These are phyloP conservation scores for Bimuria novae-zelandiae DNA, from an alignment of 2,329 filamentous ascomycete species.

Conservation along the genomic window DNA sequence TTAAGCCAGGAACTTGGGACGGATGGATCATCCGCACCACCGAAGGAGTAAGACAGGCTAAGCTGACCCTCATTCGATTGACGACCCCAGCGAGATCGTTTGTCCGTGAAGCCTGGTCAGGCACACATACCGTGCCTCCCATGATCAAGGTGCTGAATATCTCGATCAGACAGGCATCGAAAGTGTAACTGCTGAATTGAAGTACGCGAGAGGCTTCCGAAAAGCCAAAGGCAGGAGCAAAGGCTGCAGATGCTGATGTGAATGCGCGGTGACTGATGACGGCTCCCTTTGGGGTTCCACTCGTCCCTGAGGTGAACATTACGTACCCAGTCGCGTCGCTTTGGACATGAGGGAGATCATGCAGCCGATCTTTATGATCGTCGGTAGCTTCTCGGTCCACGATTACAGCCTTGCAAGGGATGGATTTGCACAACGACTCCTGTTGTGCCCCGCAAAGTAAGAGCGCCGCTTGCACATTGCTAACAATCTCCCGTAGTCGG, in stretches of 20 bases:
- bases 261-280: constrained; percentile 66
- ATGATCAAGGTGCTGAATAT: constrained; percentile 52
- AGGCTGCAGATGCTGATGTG: constrained; percentile 50
- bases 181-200: constrained; percentile 52
- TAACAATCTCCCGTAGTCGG: constrained; percentile 43
- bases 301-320: constrained; percentile 64
- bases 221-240: constrained; percentile 47
- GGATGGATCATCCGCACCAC: constrained; percentile 38
- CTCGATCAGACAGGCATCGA: constrained; percentile 54
- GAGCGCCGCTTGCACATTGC: constrained; percentile 34
- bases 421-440: constrained; percentile 28
- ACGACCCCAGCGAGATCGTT: constrained; percentile 52
- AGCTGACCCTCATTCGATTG: constrained; percentile 46
- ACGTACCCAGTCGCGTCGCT: constrained; percentile 62
- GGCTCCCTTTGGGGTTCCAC: constrained; percentile 63
- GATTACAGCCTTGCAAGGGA: constrained; percentile 30
- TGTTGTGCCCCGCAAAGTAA: constrained; percentile 34
- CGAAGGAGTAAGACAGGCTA: constrained; percentile 52
- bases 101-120: constrained; percentile 52
- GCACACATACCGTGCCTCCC: constrained; percentile 56
- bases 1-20: constrained; percentile 30
- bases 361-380: constrained; percentile 38
- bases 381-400: constrained; percentile 49
- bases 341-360: constrained; percentile 37
- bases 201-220: constrained; percentile 60